Evolutionary conservation across 768 basidiomycete genomes (phyloP).

Genomic region (Agrocybe pediades): DNA sequence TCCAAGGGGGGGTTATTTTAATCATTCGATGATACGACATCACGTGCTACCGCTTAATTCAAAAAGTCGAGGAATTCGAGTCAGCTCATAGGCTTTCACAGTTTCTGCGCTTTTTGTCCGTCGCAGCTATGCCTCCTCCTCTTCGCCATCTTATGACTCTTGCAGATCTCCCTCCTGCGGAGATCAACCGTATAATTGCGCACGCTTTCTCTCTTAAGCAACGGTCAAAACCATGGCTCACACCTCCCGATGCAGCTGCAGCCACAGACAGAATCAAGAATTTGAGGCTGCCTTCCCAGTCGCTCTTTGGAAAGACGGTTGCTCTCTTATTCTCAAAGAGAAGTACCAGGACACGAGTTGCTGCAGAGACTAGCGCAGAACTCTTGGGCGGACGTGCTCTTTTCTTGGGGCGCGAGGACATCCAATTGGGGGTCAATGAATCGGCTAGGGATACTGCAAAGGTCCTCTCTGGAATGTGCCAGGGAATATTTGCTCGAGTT

Average conservation of each 20-base stretch:
- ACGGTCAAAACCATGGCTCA: slow-evolving; percentile 65
- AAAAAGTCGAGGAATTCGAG: background rate
- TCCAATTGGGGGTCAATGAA: slow-evolving; percentile 97
- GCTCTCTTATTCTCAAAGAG: slow-evolving; percentile 93
- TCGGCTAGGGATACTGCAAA: slow-evolving; percentile 78
- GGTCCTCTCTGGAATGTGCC: slow-evolving; percentile 92
- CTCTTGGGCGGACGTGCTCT: slow-evolving; percentile 88
- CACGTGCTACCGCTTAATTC: background rate
- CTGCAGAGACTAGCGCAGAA: slow-evolving; percentile 79
- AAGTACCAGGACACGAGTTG: slow-evolving; percentile 87
- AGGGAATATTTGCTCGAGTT: slow-evolving; percentile 96
- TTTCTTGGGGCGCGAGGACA: slow-evolving; percentile 88
- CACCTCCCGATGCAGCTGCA: slow-evolving; percentile 40
- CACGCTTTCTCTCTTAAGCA: slow-evolving; percentile 70
- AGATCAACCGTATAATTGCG: slow-evolving; percentile 66
- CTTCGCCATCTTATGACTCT: slow-evolving; percentile 83
- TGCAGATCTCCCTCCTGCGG: slow-evolving; percentile 79
- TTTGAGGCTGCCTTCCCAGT: slow-evolving; percentile 68
- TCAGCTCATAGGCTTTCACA: background rate
- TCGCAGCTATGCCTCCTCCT: slow-evolving; percentile 18
- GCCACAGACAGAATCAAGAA: slow-evolving; percentile 28
- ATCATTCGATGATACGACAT: too few species aligned
- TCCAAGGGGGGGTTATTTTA: too few species aligned
- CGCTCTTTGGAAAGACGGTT: slow-evolving; percentile 79
- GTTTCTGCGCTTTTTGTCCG: background rate